Evolutionary conservation across 805 yeast genomes (phyloP), one percentile per base, ranked within the genome.

Genomic region (Metschnikowia reukaufii): DNA sequence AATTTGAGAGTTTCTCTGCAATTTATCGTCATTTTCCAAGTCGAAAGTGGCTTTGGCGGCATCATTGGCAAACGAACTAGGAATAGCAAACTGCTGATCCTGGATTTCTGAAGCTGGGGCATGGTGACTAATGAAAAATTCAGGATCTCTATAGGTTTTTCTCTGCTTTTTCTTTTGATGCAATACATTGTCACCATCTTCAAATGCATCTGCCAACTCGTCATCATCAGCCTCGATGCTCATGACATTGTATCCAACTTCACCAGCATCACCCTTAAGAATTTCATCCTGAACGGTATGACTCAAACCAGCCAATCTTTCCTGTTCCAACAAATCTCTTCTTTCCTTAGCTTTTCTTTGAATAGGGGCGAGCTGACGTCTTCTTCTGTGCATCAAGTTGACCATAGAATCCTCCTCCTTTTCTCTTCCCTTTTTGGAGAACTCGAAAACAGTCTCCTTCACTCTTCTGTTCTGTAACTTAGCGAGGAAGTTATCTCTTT

Each of bases 401-500:
- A 87, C 84, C 61, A 89, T 74, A 41, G 83, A 78, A 53, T 84
- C 84, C 54, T 83, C 88, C 29, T 67, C 76, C 59, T 83, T 81
- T 39, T 57, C 57, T 30, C 54, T 59, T n/a, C 72, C 73, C 46
- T 65, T 68, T 36, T 67, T 70, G 50, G 83, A 79, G 66, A 90
- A 86, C 66, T 94, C 99, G 63, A 94, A 94, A 3, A 94, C 97
- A 0, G 99, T 94, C 63, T 94, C 98, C 58, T 88, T 85, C 42
- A 81, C 73, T 36, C 73, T 65, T 61, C 97, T 76, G 55, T 87
- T 78, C 49, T 81, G 80, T 50, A 94, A 70, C 57, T 82, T 82
- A 4, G 81, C 86, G 54, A 94, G 74, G 59, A 94, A 84, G 35
- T 67, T 76, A 20, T 85, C 75, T 62, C 87, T 88, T 56, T 86